Evolutionary conservation across 495 filamentous ascomycete genomes (phyloP).

Genomic region (Delitschia confertaspora): DNA sequence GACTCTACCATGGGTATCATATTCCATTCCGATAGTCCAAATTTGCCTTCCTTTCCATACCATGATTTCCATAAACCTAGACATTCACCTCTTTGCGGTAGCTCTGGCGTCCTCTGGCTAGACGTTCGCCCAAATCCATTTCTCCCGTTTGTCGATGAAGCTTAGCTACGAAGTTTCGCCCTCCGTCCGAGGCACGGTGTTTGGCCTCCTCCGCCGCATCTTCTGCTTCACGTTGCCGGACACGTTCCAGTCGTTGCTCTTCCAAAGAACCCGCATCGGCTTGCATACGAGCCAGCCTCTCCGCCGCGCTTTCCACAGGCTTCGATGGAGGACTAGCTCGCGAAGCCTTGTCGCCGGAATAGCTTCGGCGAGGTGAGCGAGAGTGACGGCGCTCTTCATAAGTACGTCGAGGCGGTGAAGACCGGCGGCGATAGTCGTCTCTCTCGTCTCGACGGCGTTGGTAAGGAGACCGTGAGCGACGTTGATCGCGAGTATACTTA

Average conservation of each 20-base stretch:
- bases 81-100: conserved; percentile 3
- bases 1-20: too few species aligned
- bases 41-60: too few species aligned
- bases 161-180: conserved; percentile 6
- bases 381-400: conserved; percentile 7
- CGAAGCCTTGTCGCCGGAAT: conserved; percentile 3
- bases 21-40: too few species aligned
- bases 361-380: conserved; percentile 5
- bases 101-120: conserved; percentile 11
- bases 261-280: conserved; percentile 73
- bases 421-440: conserved; percentile 7
- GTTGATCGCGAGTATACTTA: conserved; percentile 1
- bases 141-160: background rate
- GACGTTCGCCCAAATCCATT: conserved; percentile 13
- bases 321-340: background rate
- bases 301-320: conserved; percentile 30
- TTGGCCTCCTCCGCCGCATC: conserved; percentile 45
- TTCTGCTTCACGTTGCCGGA: conserved; percentile 55
- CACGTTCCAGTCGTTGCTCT: conserved; percentile 44
- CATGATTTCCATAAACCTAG: conserved; percentile 2
- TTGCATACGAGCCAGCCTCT: conserved; percentile 82
- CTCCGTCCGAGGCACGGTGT: conserved; percentile 8
- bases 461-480: conserved; percentile 13
- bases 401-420: background rate
- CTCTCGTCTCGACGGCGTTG: conserved; percentile 6